Evolutionary conservation across 2,329 filamentous ascomycete species (phyloP), one percentile per base, ranked within the genome.

Genomic region (Sphaerulina vaccinii): DNA sequence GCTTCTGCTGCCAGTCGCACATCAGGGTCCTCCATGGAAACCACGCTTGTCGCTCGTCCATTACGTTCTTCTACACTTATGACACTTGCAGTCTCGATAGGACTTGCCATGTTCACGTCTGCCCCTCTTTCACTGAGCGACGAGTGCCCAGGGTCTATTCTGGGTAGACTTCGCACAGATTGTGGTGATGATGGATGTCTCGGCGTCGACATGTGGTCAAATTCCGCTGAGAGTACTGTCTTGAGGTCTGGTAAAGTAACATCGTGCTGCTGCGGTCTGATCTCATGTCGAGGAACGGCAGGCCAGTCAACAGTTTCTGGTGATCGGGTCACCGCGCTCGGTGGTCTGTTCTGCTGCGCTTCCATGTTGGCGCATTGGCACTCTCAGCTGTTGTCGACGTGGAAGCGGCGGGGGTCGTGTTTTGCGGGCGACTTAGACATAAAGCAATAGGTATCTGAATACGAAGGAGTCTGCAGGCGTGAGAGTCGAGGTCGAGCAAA

Each of bases 1-100:
- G 76, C 76, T 64, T 79, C 75, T 16, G 75, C 76, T 5, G 76
- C 76, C 43, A 75, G 64, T 15, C 75, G 68, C 53, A 77, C 75
- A 52, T 78, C 72, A 11, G 72, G 70, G 53, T 78, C 75, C 19
- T 77, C 75, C 58, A 76, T 70, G 35, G 73, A 76, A 29, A 74
- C 56, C n/a, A 69, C 67, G 49, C 74, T 76, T 44, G 68, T 67
- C 36, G 73, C 70, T 41, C 73, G 62, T 36, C 39, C 42, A 3
- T 41, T 57, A 3, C 68, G 65, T 15, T 75, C 69, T 35, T 73
- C 71, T 13, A 64, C 61, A 56, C 73, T 75, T 59, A 70, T 67
- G 18, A 72, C 67, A 57, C 74, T 75, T 19, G 69, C 71, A 5
- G 68, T 72, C 50, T 75, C 70, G 58, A 72, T 71, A 4, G 75